phyloP scores from a whole-genome alignment of 2,329 filamentous ascomycete genomes.

The Leptographium galeiforme region DNA sequence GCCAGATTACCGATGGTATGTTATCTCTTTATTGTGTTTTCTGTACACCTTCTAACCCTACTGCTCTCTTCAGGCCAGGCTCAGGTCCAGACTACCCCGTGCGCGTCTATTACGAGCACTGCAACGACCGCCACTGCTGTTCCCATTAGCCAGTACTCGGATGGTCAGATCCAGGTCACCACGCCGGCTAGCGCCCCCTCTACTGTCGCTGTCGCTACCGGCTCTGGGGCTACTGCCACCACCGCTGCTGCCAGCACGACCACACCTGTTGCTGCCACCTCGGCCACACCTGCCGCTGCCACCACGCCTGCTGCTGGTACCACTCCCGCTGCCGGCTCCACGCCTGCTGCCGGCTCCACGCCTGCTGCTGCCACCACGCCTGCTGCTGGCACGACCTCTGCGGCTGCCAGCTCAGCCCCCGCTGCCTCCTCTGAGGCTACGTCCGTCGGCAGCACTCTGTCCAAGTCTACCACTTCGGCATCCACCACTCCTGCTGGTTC shows the following conservation, averaged over 20 bases:
- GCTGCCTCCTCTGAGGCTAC: neutral
- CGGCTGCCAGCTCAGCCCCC: neutral
- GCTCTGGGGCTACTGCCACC: conserved; percentile 9
- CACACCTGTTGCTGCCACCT: neutral
- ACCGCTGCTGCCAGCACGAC: neutral
- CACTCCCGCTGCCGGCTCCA: neutral
- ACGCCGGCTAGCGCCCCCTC: conserved; percentile 11
- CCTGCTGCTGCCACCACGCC: neutral
- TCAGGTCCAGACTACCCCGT: conserved; percentile 34
- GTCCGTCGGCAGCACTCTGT: neutral
- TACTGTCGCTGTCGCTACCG: conserved; percentile 3
- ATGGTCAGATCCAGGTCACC: conserved; percentile 35
- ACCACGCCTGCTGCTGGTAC: neutral
- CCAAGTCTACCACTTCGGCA: neutral
- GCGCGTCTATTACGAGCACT: conserved; percentile 22
- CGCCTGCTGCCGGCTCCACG: neutral
- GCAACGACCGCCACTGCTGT: conserved; percentile 17
- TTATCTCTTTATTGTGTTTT: neutral
- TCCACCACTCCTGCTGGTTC: neutral
- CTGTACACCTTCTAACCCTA: no score
- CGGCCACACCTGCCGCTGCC: neutral
- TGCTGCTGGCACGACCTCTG: neutral
- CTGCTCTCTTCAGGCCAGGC: conserved; percentile 26
- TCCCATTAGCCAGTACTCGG: conserved; percentile 28
- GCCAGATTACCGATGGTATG: conserved; percentile 34